Percentiles rank a stretch among this genome's conserved stretches.
phyloP scores from a whole-genome alignment of 1,139 yeast species.

The Candida tetrigidarum region DNA sequence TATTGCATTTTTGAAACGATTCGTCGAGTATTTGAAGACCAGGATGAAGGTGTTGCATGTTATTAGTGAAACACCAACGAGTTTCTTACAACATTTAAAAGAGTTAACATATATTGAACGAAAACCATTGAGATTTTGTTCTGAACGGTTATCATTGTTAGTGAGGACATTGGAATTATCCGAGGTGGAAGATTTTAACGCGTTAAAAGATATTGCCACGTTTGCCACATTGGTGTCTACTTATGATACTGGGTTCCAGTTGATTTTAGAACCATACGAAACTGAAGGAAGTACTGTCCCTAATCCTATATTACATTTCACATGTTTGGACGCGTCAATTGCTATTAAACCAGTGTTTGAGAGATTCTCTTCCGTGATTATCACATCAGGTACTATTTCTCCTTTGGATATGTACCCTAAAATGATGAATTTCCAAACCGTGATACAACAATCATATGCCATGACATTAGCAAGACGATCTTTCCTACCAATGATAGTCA shows the following conservation, averaged over 20 bases:
- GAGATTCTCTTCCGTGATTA: constrained; percentile 88
- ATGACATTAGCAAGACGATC: constrained; percentile 95
- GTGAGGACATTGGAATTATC: constrained; percentile 87
- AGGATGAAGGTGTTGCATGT: constrained; percentile 98
- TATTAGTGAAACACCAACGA: constrained; percentile 93
- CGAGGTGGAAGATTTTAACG: constrained; percentile 90
- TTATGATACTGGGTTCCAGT: constrained; percentile 89
- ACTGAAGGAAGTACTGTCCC: constrained; percentile 98
- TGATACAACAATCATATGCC: constrained; percentile 90
- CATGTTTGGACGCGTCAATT: constrained; percentile 96
- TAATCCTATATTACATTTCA: constrained; percentile 91
- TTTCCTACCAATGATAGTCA: constrained; percentile 92
- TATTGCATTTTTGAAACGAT: constrained; percentile 86
- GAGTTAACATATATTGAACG: constrained; percentile 91
- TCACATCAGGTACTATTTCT: constrained; percentile 97
- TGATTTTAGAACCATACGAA: constrained; percentile 94
- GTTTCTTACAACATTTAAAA: constrained; percentile 89
- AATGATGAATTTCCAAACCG: constrained; percentile 94
- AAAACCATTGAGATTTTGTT: constrained; percentile 89
- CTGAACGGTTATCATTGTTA: constrained; percentile 85
- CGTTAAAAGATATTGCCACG: constrained; percentile 93
- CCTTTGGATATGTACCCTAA: constrained; percentile 99
- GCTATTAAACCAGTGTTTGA: constrained; percentile 98
- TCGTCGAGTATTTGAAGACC: constrained; percentile 92
- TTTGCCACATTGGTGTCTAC: constrained; percentile 97